Percentiles rank a stretch among this genome's conserved stretches.
These are phyloP conservation scores for Jaltomata sinuosa DNA, from an alignment of 257 asterid species.

Conservation along the genomic window DNA sequence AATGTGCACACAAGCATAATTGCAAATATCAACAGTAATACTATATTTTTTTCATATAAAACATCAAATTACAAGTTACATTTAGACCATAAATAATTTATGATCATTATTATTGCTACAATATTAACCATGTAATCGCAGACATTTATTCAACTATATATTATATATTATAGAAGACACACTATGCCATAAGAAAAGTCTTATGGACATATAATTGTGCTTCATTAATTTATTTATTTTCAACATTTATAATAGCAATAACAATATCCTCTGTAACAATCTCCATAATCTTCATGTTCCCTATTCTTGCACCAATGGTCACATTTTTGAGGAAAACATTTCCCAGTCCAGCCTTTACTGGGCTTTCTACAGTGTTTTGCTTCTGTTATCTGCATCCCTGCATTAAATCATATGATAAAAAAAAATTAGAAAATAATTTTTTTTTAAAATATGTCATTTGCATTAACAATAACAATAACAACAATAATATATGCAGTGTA, in stretches of 20 bases:
- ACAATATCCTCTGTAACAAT: background rate
- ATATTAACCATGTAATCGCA: background rate
- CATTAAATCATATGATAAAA: background rate
- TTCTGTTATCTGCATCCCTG: background rate
- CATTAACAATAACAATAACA: too few species aligned
- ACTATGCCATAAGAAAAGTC: background rate
- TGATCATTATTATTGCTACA: background rate
- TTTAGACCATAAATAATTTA: background rate
- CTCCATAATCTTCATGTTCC: background rate
- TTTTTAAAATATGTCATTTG: background rate
- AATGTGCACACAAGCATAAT: background rate
- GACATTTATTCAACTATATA: background rate
- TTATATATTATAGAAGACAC: background rate
- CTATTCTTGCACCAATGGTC: background rate
- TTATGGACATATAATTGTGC: background rate
- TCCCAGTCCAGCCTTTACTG: background rate
- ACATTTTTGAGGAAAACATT: background rate
- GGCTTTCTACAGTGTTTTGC: background rate
- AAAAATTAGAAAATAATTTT: background rate
- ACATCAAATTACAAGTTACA: background rate
- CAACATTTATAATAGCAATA: background rate
- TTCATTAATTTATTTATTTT: background rate
- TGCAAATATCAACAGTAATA: background rate
- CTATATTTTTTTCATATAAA: background rate
- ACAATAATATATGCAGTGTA: too few species aligned